Conservation (phyloP, 345 rosid species). For the Iberis pinnata region DNA sequence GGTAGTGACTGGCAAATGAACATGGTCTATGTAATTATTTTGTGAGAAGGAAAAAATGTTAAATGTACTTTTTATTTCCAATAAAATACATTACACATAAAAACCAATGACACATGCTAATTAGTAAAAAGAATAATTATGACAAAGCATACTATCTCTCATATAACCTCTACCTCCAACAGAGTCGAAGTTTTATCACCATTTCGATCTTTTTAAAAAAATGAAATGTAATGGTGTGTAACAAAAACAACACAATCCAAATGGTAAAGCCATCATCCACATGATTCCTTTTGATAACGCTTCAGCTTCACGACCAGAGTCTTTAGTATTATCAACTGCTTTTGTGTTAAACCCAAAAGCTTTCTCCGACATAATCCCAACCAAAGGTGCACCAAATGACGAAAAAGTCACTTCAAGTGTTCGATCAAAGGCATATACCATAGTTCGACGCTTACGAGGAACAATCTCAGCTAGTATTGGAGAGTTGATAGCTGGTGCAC, state of each 20-base stretch:
- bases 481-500: slow-evolving; percentile 64
- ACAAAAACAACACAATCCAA: slow-evolving; percentile 67
- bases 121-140: too few species aligned
- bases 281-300: slow-evolving; percentile 76
- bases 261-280: slow-evolving; percentile 74
- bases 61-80: too few species aligned
- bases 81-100: too few species aligned
- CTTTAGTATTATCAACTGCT: slow-evolving; percentile 39
- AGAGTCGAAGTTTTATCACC: too few species aligned
- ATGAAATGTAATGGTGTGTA: slow-evolving; percentile 62
- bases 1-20: too few species aligned
- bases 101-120: too few species aligned
- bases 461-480: slow-evolving; percentile 90
- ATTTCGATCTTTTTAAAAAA: too few species aligned
- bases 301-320: slow-evolving; percentile 50
- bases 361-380: slow-evolving; percentile 77
- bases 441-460: slow-evolving; percentile 70
- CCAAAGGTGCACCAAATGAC: slow-evolving; percentile 86
- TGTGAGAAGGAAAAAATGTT: too few species aligned
- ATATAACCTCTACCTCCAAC: too few species aligned
- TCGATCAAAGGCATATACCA: slow-evolving; percentile 89
- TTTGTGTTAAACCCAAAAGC: slow-evolving; percentile 61
- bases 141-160: too few species aligned
- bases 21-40: too few species aligned
- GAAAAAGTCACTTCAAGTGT: slow-evolving; percentile 79